phyloP scores from a whole-genome alignment of 495 filamentous ascomycete genomes.

The Podospora sp. region DNA sequence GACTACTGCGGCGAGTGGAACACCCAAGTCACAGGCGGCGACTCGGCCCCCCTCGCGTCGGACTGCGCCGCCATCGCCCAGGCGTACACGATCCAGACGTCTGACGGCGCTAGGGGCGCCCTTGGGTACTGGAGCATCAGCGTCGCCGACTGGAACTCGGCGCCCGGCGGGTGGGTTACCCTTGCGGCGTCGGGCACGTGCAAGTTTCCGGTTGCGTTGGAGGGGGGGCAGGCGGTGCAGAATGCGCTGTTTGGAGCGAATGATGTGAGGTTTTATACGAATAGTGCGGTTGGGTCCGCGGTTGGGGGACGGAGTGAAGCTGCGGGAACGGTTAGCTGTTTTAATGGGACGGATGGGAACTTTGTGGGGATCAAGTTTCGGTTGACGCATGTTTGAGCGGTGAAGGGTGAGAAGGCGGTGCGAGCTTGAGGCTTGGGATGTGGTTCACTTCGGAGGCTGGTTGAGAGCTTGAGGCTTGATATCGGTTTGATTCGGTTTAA shows the following conservation, averaged over 20 bases:
- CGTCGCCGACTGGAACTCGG: slow-evolving; percentile 1
- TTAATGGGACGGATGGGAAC: not conserved
- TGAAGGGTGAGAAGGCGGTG: not conserved
- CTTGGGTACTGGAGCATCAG: slow-evolving; percentile 7
- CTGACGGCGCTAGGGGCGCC: not conserved
- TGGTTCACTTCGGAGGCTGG: no score
- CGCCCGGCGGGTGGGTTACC: slow-evolving; percentile 9
- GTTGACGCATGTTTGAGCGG: not conserved
- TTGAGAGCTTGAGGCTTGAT: no score
- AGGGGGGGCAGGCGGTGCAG: not conserved
- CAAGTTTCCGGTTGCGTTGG: not conserved
- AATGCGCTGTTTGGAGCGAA: slow-evolving; percentile 15
- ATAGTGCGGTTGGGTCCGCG: not conserved
- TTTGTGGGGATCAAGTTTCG: not conserved
- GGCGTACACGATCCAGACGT: slow-evolving; percentile 1
- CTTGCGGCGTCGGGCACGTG: slow-evolving; percentile 16
- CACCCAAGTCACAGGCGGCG: not conserved
- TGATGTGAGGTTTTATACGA: slow-evolving; percentile 12
- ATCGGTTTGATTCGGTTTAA: not conserved
- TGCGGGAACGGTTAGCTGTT: not conserved
- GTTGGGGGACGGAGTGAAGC: not conserved
- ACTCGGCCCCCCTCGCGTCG: not conserved
- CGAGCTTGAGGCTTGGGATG: not conserved
- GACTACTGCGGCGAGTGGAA: slow-evolving; percentile 20
- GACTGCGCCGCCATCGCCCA: slow-evolving; percentile 15